These are phyloP conservation scores for Microcera coccophila DNA, from an alignment of 2,329 filamentous ascomycete genomes.

Conservation along the genomic window DNA sequence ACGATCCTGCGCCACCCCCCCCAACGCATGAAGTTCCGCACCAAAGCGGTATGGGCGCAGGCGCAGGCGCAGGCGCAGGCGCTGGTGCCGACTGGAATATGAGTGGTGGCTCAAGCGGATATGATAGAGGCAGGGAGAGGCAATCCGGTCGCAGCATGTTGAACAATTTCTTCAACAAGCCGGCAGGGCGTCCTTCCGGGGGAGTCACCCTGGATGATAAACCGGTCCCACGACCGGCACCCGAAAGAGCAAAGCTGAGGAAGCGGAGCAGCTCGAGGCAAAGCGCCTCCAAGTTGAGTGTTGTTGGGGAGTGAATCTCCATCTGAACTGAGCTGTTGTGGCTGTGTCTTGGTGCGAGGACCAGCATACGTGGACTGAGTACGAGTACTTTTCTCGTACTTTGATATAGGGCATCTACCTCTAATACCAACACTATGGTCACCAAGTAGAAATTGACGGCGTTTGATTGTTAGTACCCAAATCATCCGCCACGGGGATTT, in stretches of 20 bases:
- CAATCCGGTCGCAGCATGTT: conserved; percentile 12
- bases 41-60: background rate
- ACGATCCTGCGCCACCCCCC: background rate
- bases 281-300: conserved; percentile 18
- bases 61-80: no score
- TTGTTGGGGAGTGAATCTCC: conserved; percentile 17
- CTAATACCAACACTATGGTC: no score
- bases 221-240: background rate
- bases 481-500: no score
- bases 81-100: conserved; percentile 6
- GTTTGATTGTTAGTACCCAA: no score
- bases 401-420: no score
- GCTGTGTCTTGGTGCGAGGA: no score
- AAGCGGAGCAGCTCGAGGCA: conserved; percentile 22
- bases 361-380: no score
- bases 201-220: conserved; percentile 2
- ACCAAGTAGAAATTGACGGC: no score
- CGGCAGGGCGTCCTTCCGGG: background rate
- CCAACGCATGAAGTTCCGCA: background rate
- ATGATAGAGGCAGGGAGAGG: conserved; percentile 11
- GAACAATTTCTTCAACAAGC: conserved; percentile 15
- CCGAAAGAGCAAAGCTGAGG: conserved; percentile 18
- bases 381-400: no score
- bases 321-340: background rate
- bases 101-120: background rate